These are phyloP conservation scores for Teratosphaeria destructans DNA, from an alignment of 2,329 filamentous ascomycete genomes.

Conservation along the genomic window DNA sequence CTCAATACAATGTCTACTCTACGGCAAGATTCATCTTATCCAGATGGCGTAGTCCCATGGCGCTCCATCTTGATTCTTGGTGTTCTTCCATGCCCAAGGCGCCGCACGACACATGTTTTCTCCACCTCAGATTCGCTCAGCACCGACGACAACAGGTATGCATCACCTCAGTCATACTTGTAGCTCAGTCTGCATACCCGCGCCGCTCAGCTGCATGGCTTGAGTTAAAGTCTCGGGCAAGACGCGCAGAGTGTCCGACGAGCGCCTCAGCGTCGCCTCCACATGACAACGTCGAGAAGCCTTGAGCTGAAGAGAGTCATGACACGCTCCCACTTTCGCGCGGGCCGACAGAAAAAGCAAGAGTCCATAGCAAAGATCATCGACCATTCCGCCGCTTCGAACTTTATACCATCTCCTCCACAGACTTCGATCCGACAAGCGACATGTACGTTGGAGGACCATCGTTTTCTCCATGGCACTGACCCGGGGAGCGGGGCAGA, in stretches of 20 bases:
- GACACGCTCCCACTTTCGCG: background rate
- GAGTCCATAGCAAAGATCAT: background rate
- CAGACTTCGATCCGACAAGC: background rate
- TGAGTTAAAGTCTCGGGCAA: background rate
- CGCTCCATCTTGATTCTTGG: constrained; percentile 23
- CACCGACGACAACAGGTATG: background rate
- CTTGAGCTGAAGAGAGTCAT: background rate
- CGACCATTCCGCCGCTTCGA: background rate
- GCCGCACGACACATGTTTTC: background rate
- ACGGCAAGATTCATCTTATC: constrained; percentile 2
- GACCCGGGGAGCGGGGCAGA: background rate
- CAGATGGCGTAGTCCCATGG: constrained; percentile 4
- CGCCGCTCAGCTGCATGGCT: background rate
- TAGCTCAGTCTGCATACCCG: background rate
- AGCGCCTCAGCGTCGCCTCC: background rate
- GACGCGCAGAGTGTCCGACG: background rate
- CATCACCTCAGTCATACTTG: background rate
- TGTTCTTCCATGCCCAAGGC: background rate
- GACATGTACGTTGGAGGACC: background rate
- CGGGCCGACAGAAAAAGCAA: background rate
- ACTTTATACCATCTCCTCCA: background rate
- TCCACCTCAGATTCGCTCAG: background rate
- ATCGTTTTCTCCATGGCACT: background rate
- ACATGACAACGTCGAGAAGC: background rate
- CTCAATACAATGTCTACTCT: background rate